Evolutionary conservation across 2,329 filamentous ascomycete genomes (phyloP).

Genomic region (Septoria petroselini): DNA sequence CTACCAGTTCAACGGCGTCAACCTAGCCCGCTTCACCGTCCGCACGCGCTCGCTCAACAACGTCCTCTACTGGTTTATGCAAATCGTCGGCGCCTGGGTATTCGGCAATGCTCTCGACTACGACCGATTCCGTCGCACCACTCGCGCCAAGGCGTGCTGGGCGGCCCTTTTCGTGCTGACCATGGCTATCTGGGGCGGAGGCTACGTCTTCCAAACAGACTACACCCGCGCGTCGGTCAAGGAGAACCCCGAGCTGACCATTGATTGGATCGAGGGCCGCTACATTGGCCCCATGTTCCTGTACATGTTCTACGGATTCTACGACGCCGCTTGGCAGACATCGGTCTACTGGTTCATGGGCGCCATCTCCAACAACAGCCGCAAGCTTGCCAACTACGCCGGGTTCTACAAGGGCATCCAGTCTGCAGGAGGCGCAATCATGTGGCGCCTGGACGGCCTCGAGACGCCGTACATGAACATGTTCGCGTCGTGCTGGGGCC

Average conservation of each 20-base stretch:
- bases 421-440: conserved; percentile 77
- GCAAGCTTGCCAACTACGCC: conserved; percentile 86
- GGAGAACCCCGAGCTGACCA: conserved; percentile 34
- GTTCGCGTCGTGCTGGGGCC: conserved; percentile 72
- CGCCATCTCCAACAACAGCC: conserved; percentile 84
- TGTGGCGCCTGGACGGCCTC: conserved; percentile 65
- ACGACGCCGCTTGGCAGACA: conserved; percentile 87
- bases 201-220: conserved; percentile 69
- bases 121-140: conserved; percentile 55
- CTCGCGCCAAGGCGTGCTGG: conserved; percentile 65
- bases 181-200: conserved; percentile 77
- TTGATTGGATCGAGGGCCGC: conserved; percentile 65
- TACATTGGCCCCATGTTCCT: conserved; percentile 81
- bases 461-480: conserved; percentile 65
- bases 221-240: conserved; percentile 49
- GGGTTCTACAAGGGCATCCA: conserved; percentile 90
- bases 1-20: conserved; percentile 75
- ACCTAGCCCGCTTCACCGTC: conserved; percentile 67
- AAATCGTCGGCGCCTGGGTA: conserved; percentile 71
- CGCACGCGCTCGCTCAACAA: conserved; percentile 74
- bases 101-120: conserved; percentile 71
- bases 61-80: conserved; percentile 70
- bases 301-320: conserved; percentile 88
- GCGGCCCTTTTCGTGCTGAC: conserved; percentile 64
- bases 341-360: conserved; percentile 96